Conservation (phyloP, 768 basidiomycete species). For the Psilocybe tampanensis region DNA sequence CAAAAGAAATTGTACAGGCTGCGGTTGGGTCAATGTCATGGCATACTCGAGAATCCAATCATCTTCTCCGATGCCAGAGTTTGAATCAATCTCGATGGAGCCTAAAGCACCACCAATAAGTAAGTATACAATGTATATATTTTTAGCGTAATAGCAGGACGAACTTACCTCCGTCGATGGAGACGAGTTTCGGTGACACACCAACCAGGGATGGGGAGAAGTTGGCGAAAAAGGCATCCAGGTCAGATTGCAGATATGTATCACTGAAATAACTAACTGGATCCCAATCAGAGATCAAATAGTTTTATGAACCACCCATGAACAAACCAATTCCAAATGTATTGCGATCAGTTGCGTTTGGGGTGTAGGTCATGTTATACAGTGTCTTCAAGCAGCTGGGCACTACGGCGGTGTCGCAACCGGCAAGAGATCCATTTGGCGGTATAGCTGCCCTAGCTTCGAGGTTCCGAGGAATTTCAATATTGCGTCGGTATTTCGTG, state of each 20-base stretch:
- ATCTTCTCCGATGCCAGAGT: conserved; percentile 53
- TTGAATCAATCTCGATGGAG: conserved; percentile 40
- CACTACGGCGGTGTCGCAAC: conserved; percentile 33
- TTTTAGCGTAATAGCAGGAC: background rate
- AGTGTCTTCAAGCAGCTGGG: conserved; percentile 33
- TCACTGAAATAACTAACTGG: conserved; percentile 52
- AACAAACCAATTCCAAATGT: conserved; percentile 30
- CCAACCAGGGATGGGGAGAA: conserved; percentile 42
- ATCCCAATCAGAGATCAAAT: background rate
- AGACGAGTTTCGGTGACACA: conserved; percentile 31
- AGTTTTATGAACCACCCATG: background rate
- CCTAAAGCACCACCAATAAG: background rate
- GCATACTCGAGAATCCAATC: conserved; percentile 57
- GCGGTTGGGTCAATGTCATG: conserved; percentile 44
- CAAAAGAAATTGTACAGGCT: conserved; percentile 41
- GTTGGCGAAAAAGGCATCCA: conserved; percentile 44
- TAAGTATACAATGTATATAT: background rate
- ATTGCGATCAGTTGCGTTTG: conserved; percentile 24
- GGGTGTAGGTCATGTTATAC: conserved; percentile 27
- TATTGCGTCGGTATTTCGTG: background rate
- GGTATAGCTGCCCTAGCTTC: background rate
- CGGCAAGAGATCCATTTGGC: conserved; percentile 13
- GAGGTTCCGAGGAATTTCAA: background rate
- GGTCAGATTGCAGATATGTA: conserved; percentile 42
- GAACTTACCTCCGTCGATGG: conserved; percentile 34